Evolutionary conservation across 768 basidiomycete genomes (phyloP).

Genomic region (Boletus insuetus): DNA sequence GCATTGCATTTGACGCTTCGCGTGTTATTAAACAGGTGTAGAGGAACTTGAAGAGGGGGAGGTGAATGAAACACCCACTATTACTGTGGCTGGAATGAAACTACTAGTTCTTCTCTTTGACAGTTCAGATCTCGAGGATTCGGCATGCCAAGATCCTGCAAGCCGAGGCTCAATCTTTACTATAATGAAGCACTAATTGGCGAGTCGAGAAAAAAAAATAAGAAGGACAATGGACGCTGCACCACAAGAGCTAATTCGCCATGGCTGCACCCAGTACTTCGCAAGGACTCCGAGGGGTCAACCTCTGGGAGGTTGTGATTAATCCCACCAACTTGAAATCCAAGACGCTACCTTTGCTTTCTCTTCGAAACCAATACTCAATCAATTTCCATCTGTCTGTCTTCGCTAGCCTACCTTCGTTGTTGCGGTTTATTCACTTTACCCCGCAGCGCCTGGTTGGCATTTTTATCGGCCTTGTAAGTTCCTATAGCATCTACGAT

Average conservation of each 20-base stretch:
- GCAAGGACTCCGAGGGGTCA: constrained; percentile 4
- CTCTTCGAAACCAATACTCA: constrained; percentile 5
- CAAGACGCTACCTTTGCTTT: background rate
- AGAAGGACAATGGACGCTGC: too few species aligned
- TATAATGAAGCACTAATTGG: too few species aligned
- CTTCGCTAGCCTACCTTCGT: background rate
- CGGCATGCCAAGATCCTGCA: too few species aligned
- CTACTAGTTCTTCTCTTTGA: too few species aligned
- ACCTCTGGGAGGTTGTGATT: constrained; percentile 4
- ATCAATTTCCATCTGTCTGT: constrained; percentile 8
- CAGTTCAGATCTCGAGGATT: too few species aligned
- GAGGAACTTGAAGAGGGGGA: too few species aligned
- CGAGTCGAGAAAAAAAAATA: too few species aligned
- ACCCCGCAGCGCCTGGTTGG: constrained; percentile 1
- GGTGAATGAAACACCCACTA: too few species aligned
- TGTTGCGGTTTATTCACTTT: background rate
- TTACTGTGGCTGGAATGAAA: too few species aligned
- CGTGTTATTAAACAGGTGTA: too few species aligned
- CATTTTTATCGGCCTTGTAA: constrained; percentile 5
- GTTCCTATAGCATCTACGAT: background rate
- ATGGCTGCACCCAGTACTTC: constrained; percentile 5
- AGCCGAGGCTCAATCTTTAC: too few species aligned
- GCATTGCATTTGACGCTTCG: too few species aligned
- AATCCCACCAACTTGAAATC: constrained; percentile 5
- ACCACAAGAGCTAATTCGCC: background rate